Conservation (phyloP, 2,329 filamentous ascomycete species). For the Colletotrichum tropicicola region DNA sequence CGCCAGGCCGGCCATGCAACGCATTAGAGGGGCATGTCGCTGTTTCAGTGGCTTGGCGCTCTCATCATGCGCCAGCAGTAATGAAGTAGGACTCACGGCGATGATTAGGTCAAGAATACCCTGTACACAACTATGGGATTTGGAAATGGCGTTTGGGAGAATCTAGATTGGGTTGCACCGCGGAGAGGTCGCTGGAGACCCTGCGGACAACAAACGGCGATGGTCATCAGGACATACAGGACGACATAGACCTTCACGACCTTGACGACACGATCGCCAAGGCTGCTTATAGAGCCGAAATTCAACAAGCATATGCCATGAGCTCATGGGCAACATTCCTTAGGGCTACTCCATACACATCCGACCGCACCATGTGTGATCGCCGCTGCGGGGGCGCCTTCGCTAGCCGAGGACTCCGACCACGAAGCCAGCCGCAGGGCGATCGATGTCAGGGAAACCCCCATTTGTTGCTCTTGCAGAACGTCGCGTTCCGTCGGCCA, state of each 20-base stretch:
- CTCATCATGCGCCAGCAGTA: background rate
- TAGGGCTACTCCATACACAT: conserved; percentile 14
- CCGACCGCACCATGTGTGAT: conserved; percentile 25
- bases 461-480: background rate
- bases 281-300: background rate
- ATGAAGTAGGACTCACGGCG: background rate
- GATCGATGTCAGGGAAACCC: background rate
- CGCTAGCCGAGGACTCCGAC: background rate
- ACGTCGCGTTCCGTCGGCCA: background rate
- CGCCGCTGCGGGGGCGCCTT: conserved; percentile 9
- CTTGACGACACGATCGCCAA: background rate
- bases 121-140: background rate
- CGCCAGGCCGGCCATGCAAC: background rate
- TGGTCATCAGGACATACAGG: background rate
- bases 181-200: background rate
- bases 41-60: background rate
- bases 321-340: background rate
- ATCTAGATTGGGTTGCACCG: background rate
- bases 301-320: background rate
- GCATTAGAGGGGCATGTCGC: background rate
- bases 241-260: background rate
- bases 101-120: background rate
- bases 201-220: background rate
- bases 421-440: background rate
- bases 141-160: background rate